Percentiles rank a stretch among this genome's conserved stretches.
phyloP scores from a whole-genome alignment of 495 filamentous ascomycete species.

The Aspergillus biplanus region DNA sequence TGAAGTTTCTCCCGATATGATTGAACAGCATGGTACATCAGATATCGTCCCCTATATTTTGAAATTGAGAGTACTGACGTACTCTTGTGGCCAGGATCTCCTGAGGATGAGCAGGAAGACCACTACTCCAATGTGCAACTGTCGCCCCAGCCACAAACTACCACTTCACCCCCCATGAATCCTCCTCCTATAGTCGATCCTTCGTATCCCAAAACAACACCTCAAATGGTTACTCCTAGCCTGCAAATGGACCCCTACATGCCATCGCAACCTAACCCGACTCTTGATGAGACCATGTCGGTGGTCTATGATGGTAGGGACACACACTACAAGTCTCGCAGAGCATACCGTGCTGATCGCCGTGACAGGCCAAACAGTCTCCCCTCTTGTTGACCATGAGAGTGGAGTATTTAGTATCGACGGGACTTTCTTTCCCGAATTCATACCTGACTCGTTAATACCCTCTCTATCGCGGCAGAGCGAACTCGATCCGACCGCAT shows the following conservation, averaged over 20 bases:
- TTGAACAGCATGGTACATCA: slow-evolving; percentile 30
- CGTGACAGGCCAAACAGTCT: slow-evolving; percentile 22
- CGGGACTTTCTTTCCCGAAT: slow-evolving; percentile 40
- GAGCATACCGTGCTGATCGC: neutral
- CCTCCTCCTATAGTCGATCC: neutral
- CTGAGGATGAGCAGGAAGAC: neutral
- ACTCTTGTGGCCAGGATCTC: neutral
- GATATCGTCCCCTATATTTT: neutral
- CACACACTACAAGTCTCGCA: neutral
- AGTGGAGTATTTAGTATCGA: slow-evolving; percentile 40
- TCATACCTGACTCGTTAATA: slow-evolving; percentile 39
- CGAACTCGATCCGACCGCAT: slow-evolving; percentile 30
- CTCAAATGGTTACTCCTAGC: slow-evolving; percentile 25
- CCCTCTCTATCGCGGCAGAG: slow-evolving; percentile 33
- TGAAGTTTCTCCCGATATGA: slow-evolving; percentile 28
- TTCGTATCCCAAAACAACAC: neutral
- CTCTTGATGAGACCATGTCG: slow-evolving; percentile 12
- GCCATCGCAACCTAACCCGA: slow-evolving; percentile 16
- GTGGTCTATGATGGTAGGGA: slow-evolving; percentile 30
- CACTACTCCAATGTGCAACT: slow-evolving; percentile 6
- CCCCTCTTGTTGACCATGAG: slow-evolving; percentile 35
- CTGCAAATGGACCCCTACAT: slow-evolving; percentile 31
- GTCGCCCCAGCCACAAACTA: neutral
- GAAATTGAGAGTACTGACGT: neutral
- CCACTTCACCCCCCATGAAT: neutral